Base-by-base conservation (phyloP, 805 yeast genomes). In the Wickerhamomyces mucosus region DNA sequence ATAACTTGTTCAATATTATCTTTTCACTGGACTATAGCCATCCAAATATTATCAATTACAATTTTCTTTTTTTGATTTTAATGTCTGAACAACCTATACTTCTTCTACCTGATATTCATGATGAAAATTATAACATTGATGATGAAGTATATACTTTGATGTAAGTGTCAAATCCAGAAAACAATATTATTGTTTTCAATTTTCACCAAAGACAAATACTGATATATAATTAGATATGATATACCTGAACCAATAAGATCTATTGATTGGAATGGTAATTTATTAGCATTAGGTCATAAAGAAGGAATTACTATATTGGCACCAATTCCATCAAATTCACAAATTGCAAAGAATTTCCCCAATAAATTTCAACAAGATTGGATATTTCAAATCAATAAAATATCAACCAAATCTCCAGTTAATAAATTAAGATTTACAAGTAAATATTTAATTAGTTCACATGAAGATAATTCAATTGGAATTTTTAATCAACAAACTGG, bases 211-310 rank as follows among this genome's bases (percentile, higher is more conserved):
- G 21, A 31, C 37, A 26, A n/a, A n/a, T n/a, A n/a, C n/a, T n/a
- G 16, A 9, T 13, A 15, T 21, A 6, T 11, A 12, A 16, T 4
- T 15, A 43, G 42, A 8, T 49, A 50, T 25, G 47, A 44, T 18
- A 32, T 50, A 0, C 44, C 43, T 8, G 28, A 27, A 1, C 12
- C 41, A 4, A 43, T 40, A 12, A 31, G 38, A 10, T 31, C 37
- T 3, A 26, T 50, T 19, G 46, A 40, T 11, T 50, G 52, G 52
- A 47, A 42, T 27, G 52, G 48, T 4, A 31, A 36, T 4, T 13
- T 44, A 9, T 18, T 48, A 13, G 48, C 51, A 7, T 23, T 27
- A 4, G 45, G 48, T 1, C 45, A 42, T 29, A 40, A 35, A n/a
- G n/a, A 38, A 10, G 50, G 48, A 7, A 39, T 48, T 2, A 34